These are phyloP conservation scores for Nadsonia starkeyi-henricii DNA, from an alignment of 1,139 yeast genomes.

Conservation along the genomic window DNA sequence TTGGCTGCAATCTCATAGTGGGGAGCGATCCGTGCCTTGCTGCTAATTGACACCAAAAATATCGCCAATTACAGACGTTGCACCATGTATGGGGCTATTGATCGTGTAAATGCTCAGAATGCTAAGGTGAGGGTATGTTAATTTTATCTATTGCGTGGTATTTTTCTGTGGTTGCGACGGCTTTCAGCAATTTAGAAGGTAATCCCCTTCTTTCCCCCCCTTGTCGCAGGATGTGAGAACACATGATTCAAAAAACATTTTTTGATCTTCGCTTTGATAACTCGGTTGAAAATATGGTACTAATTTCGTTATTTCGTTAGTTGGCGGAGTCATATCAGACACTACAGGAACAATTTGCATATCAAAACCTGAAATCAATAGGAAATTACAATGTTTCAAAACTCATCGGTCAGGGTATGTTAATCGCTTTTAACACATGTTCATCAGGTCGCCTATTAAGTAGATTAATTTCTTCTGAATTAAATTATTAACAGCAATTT, in stretches of 20 bases:
- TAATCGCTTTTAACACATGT: no score
- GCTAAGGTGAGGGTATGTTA: constrained; percentile 21
- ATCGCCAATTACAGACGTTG: no score
- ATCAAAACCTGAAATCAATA: constrained; percentile 41
- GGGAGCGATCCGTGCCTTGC: no score
- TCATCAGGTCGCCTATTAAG: neutral
- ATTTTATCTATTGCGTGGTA: constrained; percentile 3
- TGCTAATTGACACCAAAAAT: no score
- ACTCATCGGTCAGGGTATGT: constrained; percentile 58
- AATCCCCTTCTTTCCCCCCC: no score
- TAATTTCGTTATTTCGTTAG: constrained; percentile 10
- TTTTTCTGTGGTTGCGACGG: neutral
- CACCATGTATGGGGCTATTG: constrained; percentile 18
- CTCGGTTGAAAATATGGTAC: no score
- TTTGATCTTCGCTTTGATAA: no score
- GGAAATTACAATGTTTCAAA: constrained; percentile 64
- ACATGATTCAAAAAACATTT: no score
- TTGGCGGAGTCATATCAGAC: constrained; percentile 53
- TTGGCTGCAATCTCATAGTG: no score
- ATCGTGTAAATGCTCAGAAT: constrained; percentile 19
- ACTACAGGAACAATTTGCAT: constrained; percentile 26
- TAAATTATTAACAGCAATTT: neutral
- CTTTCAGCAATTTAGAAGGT: no score
- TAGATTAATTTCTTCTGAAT: neutral
- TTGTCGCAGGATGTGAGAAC: no score